Evolutionary conservation across 805 yeast genomes (phyloP), one percentile per base, ranked within the genome.

Genomic region (Candida michaelii): DNA sequence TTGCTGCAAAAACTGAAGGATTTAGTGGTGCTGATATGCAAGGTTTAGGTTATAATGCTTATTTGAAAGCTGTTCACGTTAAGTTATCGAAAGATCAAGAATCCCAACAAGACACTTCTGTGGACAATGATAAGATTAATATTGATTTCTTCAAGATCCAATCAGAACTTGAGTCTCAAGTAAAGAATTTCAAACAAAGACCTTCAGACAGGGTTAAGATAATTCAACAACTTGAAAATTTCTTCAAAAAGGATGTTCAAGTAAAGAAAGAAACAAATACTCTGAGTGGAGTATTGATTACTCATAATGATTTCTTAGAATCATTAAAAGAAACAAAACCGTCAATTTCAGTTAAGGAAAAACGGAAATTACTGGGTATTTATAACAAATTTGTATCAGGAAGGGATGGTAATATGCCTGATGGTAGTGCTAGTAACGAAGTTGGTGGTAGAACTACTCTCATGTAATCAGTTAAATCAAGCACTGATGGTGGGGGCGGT

Each of bases 11-110:
- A 3, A 81, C 96, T 0, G 79, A 74, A 0, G 96, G 97, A 0
- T 90, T 77, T 53, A 85, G 97, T 11, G 97, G 97, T 12, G 99
- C 99, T 0, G 99, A 91, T 64, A 67, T 91, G 58, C 98, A 90
- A 63, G 97, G 97, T 0, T 62, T 91, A 37, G 83, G 89, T 30
- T 91, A 89, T 62, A 93, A 89, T 62, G 96, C 97, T 0, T 89
- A 90, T 60, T 71, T 91, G 58, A 83, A 82, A 51, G 95, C 96
- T 11, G 89, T 85, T 5, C 93, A 86, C 56, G 75, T 79, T 27
- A 81, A 76, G 49, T 74, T 89, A 72, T 75, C 34, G 73, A 76
- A 42, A 52, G 55, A 40, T 24, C 74, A 76, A 39, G 56, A 51
- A 27, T 30, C 40, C n/a, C 30, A 53, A 37, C 36, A 48, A 49